Evolutionary conservation across 495 filamentous ascomycete species (phyloP), one percentile per base, ranked within the genome.

Genomic region (Daldinia caldariorum): DNA sequence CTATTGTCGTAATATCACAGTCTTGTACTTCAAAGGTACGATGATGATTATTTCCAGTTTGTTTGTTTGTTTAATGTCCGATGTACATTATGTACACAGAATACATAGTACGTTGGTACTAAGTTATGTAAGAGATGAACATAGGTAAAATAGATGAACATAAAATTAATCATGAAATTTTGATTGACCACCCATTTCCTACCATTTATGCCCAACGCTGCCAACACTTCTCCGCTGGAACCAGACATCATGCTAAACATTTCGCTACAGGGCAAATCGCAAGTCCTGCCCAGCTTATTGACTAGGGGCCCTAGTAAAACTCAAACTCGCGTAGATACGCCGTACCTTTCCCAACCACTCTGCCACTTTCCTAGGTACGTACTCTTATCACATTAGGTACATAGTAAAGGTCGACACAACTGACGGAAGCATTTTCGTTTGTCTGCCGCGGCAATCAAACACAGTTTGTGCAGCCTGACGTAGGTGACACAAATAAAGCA

Each of bases 261-360:
- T 56, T 43, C 49, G 35, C 29, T 63, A 60, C 60, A 55, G 50
- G 49, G 69, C 64, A 61, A 37, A 67, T 72, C 69, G 26, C 60
- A 67, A 72, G 67, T 64, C 69, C 64, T 56, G 59, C 9, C 54
- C 54, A 56, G 53, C 54, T 31, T n/a, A 66, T 57, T 31, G 47
- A 56, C 69, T 39, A 35, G 50, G 34, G 56, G 22, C 29, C 56
- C 56, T 16, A 45, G 56, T 22, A 31, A 13, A 31, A 38, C 39
- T 55, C 64, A 67, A 67, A 61, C 64, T 37, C 38, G 38, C 37
- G 57, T 47, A 56, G 43, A 53, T 66, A 66, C 56, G 55, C 63
- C 32, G 54, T 66, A 60, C n/a, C n/a, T n/a, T 57, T 29, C 8
- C 14, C 31, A 61, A 31, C 32, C 26, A 26, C 26, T 26, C 26